These are phyloP conservation scores for Ogataea angusta DNA, from an alignment of 805 yeast genomes.

Conservation along the genomic window DNA sequence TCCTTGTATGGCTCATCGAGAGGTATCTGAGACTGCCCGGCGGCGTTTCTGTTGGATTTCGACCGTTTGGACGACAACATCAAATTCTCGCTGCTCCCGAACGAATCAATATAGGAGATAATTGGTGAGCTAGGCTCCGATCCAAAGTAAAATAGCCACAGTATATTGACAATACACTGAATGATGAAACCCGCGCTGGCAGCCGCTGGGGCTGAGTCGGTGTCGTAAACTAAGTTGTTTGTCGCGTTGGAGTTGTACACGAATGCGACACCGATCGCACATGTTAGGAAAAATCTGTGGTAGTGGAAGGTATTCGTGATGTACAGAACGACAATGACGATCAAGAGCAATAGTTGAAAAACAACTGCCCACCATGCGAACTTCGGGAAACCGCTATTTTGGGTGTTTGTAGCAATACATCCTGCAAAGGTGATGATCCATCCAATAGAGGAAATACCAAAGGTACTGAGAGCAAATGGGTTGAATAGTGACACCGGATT, in stretches of 20 bases:
- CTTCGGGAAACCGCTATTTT: slow-evolving; percentile 54
- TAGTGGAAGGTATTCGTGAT: slow-evolving; percentile 61
- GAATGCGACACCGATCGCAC: slow-evolving; percentile 65
- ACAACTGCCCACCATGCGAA: slow-evolving; percentile 97
- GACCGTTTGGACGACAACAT: slow-evolving; percentile 19
- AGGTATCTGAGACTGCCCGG: slow-evolving; percentile 11
- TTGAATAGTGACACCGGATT: slow-evolving; percentile 31
- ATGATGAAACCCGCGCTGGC: slow-evolving; percentile 92
- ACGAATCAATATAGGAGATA: slow-evolving; percentile 81
- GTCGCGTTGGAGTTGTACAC: slow-evolving; percentile 83
- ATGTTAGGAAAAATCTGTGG: slow-evolving; percentile 59
- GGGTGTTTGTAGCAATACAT: slow-evolving; percentile 56
- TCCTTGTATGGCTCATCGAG: slow-evolving; percentile 17
- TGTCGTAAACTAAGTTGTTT: slow-evolving; percentile 71
- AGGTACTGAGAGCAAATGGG: slow-evolving; percentile 84
- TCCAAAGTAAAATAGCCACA: slow-evolving; percentile 89
- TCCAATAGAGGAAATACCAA: slow-evolving; percentile 67
- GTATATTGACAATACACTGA: slow-evolving; percentile 72
- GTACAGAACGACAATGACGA: slow-evolving; percentile 50
- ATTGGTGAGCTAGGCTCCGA: slow-evolving; percentile 87
- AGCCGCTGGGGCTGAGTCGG: slow-evolving; percentile 66
- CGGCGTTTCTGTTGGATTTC: slow-evolving; percentile 7
- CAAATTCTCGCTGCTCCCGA: slow-evolving; percentile 45
- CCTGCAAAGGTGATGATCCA: slow-evolving; percentile 93
- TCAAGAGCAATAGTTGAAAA: slow-evolving; percentile 63